A percentile compares a stretch with the other conserved stretches of the same genome.
Conservation (phyloP, 495 filamentous ascomycete genomes). For the Aspergillus avenaceus region DNA sequence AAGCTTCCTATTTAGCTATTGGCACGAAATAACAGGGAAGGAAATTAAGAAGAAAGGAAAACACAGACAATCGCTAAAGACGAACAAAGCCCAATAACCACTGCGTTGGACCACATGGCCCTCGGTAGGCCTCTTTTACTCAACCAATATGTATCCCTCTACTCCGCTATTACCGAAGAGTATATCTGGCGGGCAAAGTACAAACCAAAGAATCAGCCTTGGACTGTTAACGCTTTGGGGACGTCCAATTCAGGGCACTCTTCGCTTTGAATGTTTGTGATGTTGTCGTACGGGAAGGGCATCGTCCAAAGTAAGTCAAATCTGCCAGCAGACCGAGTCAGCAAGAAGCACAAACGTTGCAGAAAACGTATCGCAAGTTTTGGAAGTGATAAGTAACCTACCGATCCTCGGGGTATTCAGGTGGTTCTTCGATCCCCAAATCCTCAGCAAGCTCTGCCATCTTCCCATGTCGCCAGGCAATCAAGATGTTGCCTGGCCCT, state of each 20-base stretch:
- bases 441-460: constrained; percentile 18
- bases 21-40: no score
- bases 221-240: constrained; percentile 9
- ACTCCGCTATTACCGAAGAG: no score
- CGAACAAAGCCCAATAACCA: no score
- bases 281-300: constrained; percentile 32
- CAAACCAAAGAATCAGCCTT: constrained; percentile 12
- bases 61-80: no score
- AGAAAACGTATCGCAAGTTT: no score
- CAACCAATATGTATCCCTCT: no score
- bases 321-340: constrained; percentile 11
- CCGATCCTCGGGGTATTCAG: constrained; percentile 27
- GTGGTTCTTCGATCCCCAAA: constrained; percentile 14
- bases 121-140: no score
- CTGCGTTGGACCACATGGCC: no score
- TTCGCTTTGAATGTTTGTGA: constrained; percentile 35
- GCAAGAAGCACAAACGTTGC: background rate
- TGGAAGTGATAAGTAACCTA: no score
- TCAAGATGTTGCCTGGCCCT: constrained; percentile 27
- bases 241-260: constrained; percentile 41
- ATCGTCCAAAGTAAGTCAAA: constrained; percentile 50
- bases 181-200: no score
- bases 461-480: constrained; percentile 28
- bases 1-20: no score
- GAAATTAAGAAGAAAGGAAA: no score